Evolutionary conservation across 176 grass and related monocot genomes (phyloP), one percentile per base, ranked within the genome.

Genomic region (Ampelocalamus luodianensis): DNA sequence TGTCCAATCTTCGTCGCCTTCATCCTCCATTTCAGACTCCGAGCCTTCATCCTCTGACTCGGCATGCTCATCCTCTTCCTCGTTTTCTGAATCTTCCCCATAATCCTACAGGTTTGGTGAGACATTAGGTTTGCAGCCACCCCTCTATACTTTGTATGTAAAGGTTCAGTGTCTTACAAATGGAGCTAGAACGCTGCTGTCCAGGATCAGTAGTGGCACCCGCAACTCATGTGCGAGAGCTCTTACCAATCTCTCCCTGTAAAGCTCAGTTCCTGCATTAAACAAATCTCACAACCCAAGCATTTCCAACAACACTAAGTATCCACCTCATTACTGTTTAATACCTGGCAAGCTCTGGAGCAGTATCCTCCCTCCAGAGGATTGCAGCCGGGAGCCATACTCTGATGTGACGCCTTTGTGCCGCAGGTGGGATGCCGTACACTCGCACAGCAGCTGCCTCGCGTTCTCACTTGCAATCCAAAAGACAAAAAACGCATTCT

Each of bases 181-280:
- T 87, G 93, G 91, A 81, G 88, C 90, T 42, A 98, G 86, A 74
- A 96, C 81, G 15, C 79, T 95, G 91, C 96, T 98, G 86, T 96
- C 96, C 29, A 98, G 90, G 43, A 98, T 83, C 32, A 94, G 70
- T 22, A 98, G 81, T 2, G 89, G 93, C 24, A 98, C 96, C 65
- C 76, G 70, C 87, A 98, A 92, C 86, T 96, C 93, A 72, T 78
- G 83, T 56, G 96, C 96, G 22, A 96, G 73, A 68, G 91, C 93
- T 92, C 94, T 95, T 73, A 98, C 88, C 67, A 98, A 68, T 86
- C 93, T 93, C 85, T 98, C 96, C 82, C 91, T 85, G 81, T 92
- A 95, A 68, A 98, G 93, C 82, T 98, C 96, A 80, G 96, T 98
- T 94, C 96, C 96, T 98, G 74, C 60, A 92, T 46, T 62, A 72